Conservation (phyloP, 1,284 basidiomycete genomes). For the Puccinia triticina region DNA sequence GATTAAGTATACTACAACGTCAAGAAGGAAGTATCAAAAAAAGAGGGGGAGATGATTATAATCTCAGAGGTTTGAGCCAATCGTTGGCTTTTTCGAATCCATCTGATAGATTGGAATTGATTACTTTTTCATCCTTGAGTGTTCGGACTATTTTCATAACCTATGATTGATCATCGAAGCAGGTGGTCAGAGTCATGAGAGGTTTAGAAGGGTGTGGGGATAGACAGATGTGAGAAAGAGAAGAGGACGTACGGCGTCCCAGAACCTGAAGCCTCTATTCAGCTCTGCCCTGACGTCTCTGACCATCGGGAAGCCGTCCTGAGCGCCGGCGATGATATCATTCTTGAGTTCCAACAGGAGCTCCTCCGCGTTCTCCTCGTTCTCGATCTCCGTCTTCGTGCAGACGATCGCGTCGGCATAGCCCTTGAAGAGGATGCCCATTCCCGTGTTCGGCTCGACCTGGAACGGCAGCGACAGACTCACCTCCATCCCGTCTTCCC, state of each 20-base stretch:
- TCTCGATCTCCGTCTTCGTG: slow-evolving; percentile 62
- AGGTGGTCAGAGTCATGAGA: slow-evolving; percentile 6
- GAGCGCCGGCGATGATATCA: slow-evolving; percentile 66
- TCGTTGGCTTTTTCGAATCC: slow-evolving; percentile 92
- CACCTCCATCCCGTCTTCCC: slow-evolving; percentile 91
- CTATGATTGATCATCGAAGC: slow-evolving; percentile 62
- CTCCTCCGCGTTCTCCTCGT: slow-evolving; percentile 79
- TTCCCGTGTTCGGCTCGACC: slow-evolving; percentile 93
- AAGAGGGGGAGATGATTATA: slow-evolving; percentile 16
- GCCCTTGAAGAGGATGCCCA: slow-evolving; percentile 92
- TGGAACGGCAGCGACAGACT: slow-evolving; percentile 77
- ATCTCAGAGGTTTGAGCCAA: slow-evolving; percentile 72
- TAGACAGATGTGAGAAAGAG: slow-evolving; percentile 52
- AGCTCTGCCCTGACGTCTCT: slow-evolving; percentile 84
- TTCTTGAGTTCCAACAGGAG: slow-evolving; percentile 68
- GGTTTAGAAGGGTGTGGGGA: slow-evolving; percentile 7
- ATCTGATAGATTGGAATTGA: slow-evolving; percentile 78
- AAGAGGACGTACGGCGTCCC: slow-evolving; percentile 79
- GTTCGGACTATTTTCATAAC: slow-evolving; percentile 84
- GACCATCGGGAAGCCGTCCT: slow-evolving; percentile 91
- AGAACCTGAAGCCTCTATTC: slow-evolving; percentile 94
- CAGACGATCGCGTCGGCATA: slow-evolving; percentile 59
- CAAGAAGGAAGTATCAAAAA: not conserved
- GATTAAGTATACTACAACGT: too few relatives aligned
- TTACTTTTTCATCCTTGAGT: slow-evolving; percentile 72